phyloP scores from a whole-genome alignment of 2,329 filamentous ascomycete genomes.

The Colletotrichum musae region DNA sequence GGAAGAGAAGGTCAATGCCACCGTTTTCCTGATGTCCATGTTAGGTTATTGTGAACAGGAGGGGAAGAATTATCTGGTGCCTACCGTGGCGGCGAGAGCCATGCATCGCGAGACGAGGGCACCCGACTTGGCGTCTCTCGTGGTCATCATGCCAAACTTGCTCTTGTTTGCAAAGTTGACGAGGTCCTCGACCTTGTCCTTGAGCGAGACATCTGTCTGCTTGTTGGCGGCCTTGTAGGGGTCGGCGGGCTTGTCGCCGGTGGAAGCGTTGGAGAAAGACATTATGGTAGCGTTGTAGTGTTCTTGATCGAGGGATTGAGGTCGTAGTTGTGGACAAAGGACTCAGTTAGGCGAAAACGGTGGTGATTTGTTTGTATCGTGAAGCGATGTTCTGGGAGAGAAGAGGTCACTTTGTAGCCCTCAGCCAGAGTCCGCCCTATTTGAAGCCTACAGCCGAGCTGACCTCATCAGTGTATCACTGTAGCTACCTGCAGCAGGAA shows the following conservation, averaged over 20 bases:
- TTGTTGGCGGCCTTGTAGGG: constrained; percentile 84
- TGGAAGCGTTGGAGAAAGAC: constrained; percentile 71
- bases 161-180: constrained; percentile 77
- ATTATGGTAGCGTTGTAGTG: background rate
- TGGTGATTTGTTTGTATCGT: background rate
- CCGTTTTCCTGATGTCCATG: constrained; percentile 74
- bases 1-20: constrained; percentile 87
- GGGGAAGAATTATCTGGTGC: constrained; percentile 33
- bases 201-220: constrained; percentile 73
- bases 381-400: background rate
- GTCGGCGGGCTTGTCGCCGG: constrained; percentile 76
- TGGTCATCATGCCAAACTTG: constrained; percentile 95
- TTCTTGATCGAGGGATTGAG: background rate
- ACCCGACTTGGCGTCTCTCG: constrained; percentile 74
- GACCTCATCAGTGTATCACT: constrained; percentile 32
- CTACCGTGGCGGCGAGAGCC: constrained; percentile 84
- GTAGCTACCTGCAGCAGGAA: constrained; percentile 31
- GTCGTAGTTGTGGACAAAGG: background rate
- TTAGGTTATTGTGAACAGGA: background rate
- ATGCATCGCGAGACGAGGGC: constrained; percentile 86
- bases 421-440: constrained; percentile 13
- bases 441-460: constrained; percentile 33
- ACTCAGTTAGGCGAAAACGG: background rate
- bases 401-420: too few relatives aligned
- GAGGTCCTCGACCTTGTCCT: constrained; percentile 84